Evolutionary conservation across 1,139 yeast species (phyloP), one percentile per base, ranked within the genome.

Genomic region (Hyphopichia buzzinii): DNA sequence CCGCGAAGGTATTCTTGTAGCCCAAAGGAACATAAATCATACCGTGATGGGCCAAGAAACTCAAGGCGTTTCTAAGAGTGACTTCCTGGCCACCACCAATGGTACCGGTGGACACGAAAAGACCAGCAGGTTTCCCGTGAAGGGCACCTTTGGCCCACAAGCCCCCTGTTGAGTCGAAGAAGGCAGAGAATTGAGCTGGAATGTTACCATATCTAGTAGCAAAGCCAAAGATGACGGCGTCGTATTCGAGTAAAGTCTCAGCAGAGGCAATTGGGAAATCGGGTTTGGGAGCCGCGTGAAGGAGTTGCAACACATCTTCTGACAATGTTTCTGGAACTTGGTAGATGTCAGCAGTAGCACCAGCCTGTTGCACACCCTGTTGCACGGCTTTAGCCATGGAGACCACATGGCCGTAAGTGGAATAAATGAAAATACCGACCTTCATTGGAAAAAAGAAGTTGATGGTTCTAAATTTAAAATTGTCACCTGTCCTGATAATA

Each of bases 361-460:
- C 46, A 25, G 74, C 76, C 14, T 58, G 49, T 40, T 64, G 67
- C 21, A 72, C 59, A 45, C 79, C 78, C 30, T 57, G 54, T 53
- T 71, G 61, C 38, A 71, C 54, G 29, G 63, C 57, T 42, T 62
- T 55, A 29, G 80, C 84, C 57, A 81, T 53, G 29, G 59, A 54
- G 40, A 68, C 65, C 42, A 79, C 60, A 55, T 82, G 89, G 37
- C 84, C 84, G 56, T 79, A 81, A 30, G 78, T 66, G 31, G 87
- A 78, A 60, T 80, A 81, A 49, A 74, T 66, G 41, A 81, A 64
- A 50, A 82, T 74, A 13, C 74, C 75, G 25, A 67, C 54, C 56
- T 67, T 68, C 62, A 59, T 59, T 21, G 26, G 35, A 34, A 22
- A 35, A 10, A n/a, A n/a, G n/a, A n/a, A n/a, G n/a, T n/a, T n/a